Percentiles rank a stretch among this genome's conserved stretches.
phyloP scores from a whole-genome alignment of 148 eudicot genomes.

The Oxyria digyna region DNA sequence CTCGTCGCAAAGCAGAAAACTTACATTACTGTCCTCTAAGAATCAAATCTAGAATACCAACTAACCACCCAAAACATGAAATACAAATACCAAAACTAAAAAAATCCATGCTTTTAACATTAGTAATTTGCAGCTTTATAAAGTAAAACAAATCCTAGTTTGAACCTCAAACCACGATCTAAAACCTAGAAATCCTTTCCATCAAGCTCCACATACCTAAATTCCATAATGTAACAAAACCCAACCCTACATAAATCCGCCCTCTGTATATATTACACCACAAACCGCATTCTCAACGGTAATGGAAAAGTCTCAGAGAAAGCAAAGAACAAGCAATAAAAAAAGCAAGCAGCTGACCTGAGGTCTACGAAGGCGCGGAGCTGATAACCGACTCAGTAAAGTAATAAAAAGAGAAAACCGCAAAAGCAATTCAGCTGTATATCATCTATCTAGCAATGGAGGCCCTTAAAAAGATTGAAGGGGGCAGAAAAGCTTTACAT shows the following conservation, averaged over 20 bases:
- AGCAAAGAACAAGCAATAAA: background rate
- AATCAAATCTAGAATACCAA: background rate
- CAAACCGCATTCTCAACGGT: background rate
- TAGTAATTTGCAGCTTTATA: background rate
- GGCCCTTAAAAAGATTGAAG: background rate
- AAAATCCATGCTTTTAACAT: background rate
- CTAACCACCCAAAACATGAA: background rate
- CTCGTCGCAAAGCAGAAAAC: background rate
- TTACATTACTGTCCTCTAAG: background rate
- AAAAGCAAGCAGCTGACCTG: background rate
- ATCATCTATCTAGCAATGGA: background rate
- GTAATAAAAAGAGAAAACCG: background rate
- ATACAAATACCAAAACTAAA: background rate
- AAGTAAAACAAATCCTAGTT: background rate
- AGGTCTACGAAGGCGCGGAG: constrained; percentile 2
- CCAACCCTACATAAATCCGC: background rate
- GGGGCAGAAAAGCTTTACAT: background rate
- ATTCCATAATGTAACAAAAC: background rate
- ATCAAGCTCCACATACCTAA: constrained; percentile 1
- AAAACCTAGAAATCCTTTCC: background rate
- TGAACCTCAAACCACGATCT: background rate
- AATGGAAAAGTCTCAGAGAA: background rate
- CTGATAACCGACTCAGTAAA: background rate
- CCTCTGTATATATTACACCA: background rate
- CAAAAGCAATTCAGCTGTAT: background rate